phyloP scores from a whole-genome alignment of 2,329 filamentous ascomycete genomes.

The Diaporthe longicolla region DNA sequence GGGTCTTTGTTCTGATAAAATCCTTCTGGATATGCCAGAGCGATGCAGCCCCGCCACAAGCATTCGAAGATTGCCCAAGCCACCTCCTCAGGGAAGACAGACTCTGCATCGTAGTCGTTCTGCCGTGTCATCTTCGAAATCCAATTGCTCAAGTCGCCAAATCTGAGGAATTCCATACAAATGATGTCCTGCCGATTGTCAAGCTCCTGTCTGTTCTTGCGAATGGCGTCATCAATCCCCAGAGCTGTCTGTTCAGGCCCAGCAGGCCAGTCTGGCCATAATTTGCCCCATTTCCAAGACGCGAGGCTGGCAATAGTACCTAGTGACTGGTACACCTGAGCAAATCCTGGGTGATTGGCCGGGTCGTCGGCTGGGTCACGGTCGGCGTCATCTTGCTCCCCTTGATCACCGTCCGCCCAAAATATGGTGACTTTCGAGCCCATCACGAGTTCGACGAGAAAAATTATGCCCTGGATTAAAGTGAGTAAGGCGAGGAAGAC shows the following conservation, averaged over 20 bases:
- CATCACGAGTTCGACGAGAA: too few relatives aligned
- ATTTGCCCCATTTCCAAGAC: neutral
- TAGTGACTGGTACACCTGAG: neutral
- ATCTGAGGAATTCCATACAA: conserved; percentile 5
- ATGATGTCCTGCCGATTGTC: conserved; percentile 9
- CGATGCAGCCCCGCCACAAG: conserved; percentile 20
- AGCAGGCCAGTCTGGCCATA: conserved; percentile 2
- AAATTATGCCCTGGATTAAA: neutral
- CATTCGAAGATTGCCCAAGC: conserved; percentile 32
- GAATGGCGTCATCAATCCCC: neutral
- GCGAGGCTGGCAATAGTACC: too few relatives aligned
- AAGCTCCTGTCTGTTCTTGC: neutral
- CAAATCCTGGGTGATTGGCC: neutral
- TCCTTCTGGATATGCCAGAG: conserved; percentile 15
- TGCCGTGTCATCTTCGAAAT: neutral
- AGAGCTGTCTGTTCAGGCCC: neutral
- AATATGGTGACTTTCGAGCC: neutral
- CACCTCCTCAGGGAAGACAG: neutral
- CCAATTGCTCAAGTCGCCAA: conserved; percentile 25
- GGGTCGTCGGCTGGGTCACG: neutral
- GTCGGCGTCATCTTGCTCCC: too few relatives aligned
- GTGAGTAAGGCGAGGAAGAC: neutral
- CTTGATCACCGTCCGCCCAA: neutral
- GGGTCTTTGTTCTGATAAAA: conserved; percentile 17
- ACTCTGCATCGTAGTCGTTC: neutral